Evolutionary conservation across 306 rosid genomes (phyloP).

Genomic region (Vigna reflexopilosa): DNA sequence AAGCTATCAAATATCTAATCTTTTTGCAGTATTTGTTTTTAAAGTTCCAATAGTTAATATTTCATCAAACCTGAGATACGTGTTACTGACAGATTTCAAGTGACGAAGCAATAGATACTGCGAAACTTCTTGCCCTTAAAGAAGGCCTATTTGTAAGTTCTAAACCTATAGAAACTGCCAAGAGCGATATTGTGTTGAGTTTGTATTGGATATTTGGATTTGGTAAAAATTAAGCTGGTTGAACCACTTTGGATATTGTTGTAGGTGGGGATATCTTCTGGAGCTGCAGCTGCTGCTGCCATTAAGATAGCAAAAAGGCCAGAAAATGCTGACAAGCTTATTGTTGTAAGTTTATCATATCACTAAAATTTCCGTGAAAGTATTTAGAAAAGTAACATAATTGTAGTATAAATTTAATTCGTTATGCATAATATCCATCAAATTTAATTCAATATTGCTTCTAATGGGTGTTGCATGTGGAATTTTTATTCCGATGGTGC

Average conservation of each 20-base stretch:
- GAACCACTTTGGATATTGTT: slow-evolving; percentile 16
- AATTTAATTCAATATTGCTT: neutral
- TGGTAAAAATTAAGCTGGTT: neutral
- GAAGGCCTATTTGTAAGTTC: slow-evolving; percentile 76
- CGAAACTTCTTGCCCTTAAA: slow-evolving; percentile 66
- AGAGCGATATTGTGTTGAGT: slow-evolving; percentile 2
- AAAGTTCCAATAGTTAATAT: slow-evolving; percentile 16
- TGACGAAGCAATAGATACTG: slow-evolving; percentile 68
- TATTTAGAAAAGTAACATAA: neutral
- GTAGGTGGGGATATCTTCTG: slow-evolving; percentile 31
- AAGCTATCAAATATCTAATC: slow-evolving; percentile 12
- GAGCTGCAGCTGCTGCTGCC: slow-evolving; percentile 32
- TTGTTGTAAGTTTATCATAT: slow-evolving; percentile 3
- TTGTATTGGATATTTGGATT: slow-evolving; percentile 2
- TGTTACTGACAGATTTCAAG: slow-evolving; percentile 58
- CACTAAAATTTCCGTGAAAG: neutral
- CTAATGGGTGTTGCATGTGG: too few relatives aligned
- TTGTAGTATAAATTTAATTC: slow-evolving; percentile 4
- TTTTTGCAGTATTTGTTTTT: slow-evolving; percentile 23
- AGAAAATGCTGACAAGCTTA: slow-evolving; percentile 27
- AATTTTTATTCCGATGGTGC: too few relatives aligned
- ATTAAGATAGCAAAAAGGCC: slow-evolving; percentile 22
- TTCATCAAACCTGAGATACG: slow-evolving; percentile 35
- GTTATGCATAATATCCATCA: slow-evolving; percentile 10
- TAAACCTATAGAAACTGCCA: slow-evolving; percentile 2